Evolutionary conservation across 1,139 yeast species (phyloP), one percentile per base, ranked within the genome.

Genomic region (Lizanozyma gosingica): DNA sequence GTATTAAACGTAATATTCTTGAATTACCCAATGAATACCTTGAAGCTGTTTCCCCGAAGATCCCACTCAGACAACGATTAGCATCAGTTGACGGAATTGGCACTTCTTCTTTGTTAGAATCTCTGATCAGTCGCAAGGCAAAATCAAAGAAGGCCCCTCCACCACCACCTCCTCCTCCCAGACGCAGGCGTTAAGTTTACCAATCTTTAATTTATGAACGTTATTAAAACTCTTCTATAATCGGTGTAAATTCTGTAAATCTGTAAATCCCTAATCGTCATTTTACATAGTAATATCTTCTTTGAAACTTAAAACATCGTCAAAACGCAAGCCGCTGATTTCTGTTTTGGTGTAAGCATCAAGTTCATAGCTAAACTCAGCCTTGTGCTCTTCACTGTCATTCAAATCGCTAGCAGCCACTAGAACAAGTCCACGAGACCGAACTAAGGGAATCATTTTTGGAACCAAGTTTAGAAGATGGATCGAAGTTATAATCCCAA

Each of bases 401-500:
- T 43, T 47, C 4, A 55, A 47, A 40, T 65, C 72, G 44, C 65
- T 35, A 14, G 34, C 39, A 4, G 34, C 38, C 16, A 92, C 92
- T 38, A 92, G 65, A 39, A 92, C 80, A 47, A 92, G 69, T 0
- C 97, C 97, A 46, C 83, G 70, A 1, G 86, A 79, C 44, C 95
- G 71, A 16, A 90, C 83, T 18, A 85, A 73, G 18, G 84, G 84
- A 3, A 83, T 76, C 36, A 90, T 62, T 43, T 83, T 80, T 0
- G 95, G 95, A 18, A 86, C 92, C 36, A 88, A 65, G 35, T 73
- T 67, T 43, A 92, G 63, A 44, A 90, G 57, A 44, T 82, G 80
- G 22, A 78, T 74, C 0, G 95, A 87, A 16, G 87, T 77, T 17
- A 87, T 80, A 16, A 92, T 59, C 16, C 98, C 98, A 46, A 92